A percentile compares a stretch with the other conserved stretches of the same genome.
Conservation (phyloP, 2,329 filamentous ascomycete species). For the Aphanocladium album region DNA sequence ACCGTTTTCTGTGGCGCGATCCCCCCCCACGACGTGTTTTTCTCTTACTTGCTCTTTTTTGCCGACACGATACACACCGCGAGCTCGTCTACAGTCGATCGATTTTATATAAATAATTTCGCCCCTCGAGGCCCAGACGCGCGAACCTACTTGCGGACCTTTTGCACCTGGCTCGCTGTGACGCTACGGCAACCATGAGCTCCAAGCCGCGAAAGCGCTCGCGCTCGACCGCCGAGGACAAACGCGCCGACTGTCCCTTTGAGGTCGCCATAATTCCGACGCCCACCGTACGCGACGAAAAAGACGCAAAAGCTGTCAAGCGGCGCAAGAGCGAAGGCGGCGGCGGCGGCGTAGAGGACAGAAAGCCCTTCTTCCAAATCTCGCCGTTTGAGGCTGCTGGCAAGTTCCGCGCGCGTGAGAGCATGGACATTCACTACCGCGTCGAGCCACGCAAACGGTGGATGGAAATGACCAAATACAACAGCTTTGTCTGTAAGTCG, state of each 20-base stretch:
- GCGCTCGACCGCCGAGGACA: constrained; percentile 43
- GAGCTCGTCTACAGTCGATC: not conserved
- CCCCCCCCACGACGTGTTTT: not conserved
- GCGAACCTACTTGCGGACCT: not conserved
- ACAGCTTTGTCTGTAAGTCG: constrained; percentile 55
- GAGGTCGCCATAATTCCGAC: constrained; percentile 30
- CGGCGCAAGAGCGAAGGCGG: constrained; percentile 44
- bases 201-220: constrained; percentile 45
- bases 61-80: not conserved
- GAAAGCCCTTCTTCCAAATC: constrained; percentile 44
- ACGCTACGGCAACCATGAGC: constrained; percentile 18
- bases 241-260: constrained; percentile 53
- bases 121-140: not conserved
- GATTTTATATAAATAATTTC: not conserved
- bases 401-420: constrained; percentile 49
- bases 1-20: not conserved
- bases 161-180: not conserved
- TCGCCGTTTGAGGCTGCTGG: constrained; percentile 51
- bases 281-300: not conserved
- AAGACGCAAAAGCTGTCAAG: constrained; percentile 27
- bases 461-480: constrained; percentile 56
- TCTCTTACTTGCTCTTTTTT: not conserved
- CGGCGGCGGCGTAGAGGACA: constrained; percentile 40
- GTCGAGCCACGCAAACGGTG: constrained; percentile 49
- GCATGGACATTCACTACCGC: constrained; percentile 51